phyloP scores from a whole-genome alignment of 768 basidiomycete species.

The Panaeolus papilionaceus region DNA sequence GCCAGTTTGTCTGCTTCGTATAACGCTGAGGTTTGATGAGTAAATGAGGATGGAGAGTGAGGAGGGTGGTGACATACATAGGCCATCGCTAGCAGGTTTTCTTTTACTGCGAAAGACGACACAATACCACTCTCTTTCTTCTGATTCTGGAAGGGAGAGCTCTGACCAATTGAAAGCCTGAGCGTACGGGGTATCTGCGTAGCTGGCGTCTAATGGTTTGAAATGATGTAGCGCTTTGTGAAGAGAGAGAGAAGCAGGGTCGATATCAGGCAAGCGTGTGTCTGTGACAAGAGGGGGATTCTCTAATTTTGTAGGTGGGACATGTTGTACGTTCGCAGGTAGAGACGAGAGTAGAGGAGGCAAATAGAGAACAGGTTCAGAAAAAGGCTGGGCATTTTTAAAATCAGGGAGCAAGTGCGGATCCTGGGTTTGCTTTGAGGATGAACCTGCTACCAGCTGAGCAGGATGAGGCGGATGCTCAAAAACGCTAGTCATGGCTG shows the following conservation, averaged over 20 bases:
- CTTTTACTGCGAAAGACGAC: conserved; percentile 89
- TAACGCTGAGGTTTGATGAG: conserved; percentile 52
- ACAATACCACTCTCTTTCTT: conserved; percentile 90
- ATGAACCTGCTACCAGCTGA: conserved; percentile 16
- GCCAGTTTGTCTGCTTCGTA: conserved; percentile 89
- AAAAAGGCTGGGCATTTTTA: conserved; percentile 25
- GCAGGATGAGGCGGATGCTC: conserved; percentile 42
- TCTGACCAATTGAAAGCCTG: conserved; percentile 91
- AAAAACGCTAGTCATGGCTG: conserved; percentile 34
- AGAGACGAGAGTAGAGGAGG: conserved; percentile 86
- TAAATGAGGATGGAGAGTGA: conserved; percentile 16
- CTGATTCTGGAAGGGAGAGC: conserved; percentile 66
- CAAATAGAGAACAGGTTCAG: conserved; percentile 72
- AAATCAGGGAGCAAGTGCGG: conserved; percentile 30
- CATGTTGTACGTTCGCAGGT: conserved; percentile 46
- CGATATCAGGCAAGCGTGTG: conserved; percentile 84
- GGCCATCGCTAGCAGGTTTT: conserved; percentile 71
- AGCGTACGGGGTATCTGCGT: conserved; percentile 68
- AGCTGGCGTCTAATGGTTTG: conserved; percentile 60
- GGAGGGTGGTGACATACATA: conserved; percentile 49
- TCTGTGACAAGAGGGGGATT: conserved; percentile 63
- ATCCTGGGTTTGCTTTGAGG: conserved; percentile 19
- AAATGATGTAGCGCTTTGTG: conserved; percentile 88
- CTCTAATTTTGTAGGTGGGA: conserved; percentile 31
- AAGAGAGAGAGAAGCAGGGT: conserved; percentile 81